A percentile compares a stretch with the other conserved stretches of the same genome.
Conservation (phyloP, 2,329 filamentous ascomycete genomes). For the Endoconidiophora laricicola region DNA sequence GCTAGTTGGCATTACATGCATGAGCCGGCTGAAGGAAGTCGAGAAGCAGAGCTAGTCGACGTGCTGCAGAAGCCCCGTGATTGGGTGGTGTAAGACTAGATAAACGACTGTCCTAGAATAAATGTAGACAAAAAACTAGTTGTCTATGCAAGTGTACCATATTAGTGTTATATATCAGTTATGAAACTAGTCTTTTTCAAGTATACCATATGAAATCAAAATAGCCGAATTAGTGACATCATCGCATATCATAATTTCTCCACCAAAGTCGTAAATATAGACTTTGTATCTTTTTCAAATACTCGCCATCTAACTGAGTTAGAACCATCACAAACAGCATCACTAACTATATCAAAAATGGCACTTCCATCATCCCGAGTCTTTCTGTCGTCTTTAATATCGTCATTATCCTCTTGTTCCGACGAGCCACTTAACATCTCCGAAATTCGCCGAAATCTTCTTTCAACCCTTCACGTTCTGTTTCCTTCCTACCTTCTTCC, state of each 20-base stretch:
- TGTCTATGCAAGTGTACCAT: not conserved
- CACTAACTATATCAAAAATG: slow-evolving; percentile 19
- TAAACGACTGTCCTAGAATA: not conserved
- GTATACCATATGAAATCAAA: not conserved
- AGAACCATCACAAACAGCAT: not conserved
- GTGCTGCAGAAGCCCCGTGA: slow-evolving; percentile 48
- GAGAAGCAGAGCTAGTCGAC: slow-evolving; percentile 67
- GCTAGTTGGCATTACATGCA: slow-evolving; percentile 96
- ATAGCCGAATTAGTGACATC: too few species aligned
- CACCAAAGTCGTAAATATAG: too few species aligned
- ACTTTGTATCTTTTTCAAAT: too few species aligned
- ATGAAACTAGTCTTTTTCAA: not conserved
- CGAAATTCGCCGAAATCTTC: slow-evolving; percentile 21
- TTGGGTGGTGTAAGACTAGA: slow-evolving; percentile 36
- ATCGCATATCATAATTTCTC: too few species aligned
- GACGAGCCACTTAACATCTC: not conserved
- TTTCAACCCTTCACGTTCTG: slow-evolving; percentile 71
- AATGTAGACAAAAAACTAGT: too few species aligned
- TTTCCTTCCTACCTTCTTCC: slow-evolving; percentile 70
- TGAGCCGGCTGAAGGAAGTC: slow-evolving; percentile 53
- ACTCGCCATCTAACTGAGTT: too few species aligned
- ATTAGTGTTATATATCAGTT: too few species aligned
- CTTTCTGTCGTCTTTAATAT: slow-evolving; percentile 5
- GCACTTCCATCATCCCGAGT: slow-evolving; percentile 4
- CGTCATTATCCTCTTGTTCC: not conserved